Evolutionary conservation across 257 asterid species (phyloP), one percentile per base, ranked within the genome.

Genomic region (Linderniella brevidens): DNA sequence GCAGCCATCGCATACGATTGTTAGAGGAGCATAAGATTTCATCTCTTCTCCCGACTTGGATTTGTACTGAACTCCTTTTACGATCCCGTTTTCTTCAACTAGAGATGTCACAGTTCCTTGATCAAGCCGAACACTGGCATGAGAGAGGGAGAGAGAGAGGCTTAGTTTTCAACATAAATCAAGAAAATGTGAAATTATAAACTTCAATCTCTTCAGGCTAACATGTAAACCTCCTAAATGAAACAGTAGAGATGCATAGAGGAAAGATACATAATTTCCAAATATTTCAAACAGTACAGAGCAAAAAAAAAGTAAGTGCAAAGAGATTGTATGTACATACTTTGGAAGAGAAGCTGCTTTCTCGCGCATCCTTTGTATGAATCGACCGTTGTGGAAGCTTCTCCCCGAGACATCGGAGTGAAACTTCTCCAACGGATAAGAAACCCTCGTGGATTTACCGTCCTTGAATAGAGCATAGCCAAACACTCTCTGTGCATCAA

Each of bases 401-500:
- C 95, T 76, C 10, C 97, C 95, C 0, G 97, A 64, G 8, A 87
- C 87, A 62, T 80, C 95, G 2, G 92, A 56, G 41, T 83, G 82
- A 59, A 77, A 87, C 20, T 70, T 77, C 60, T 83, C 97, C 66
- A 83, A 58, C 36, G 97, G 95, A 64, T 87, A 87, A 47, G 97
- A 63, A 44, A 87, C 77, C 7, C 71, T 62, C 11, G 93, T 83
- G 61, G 75, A 71, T 57, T 76, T 83, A 25, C 97, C 97, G 46
- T 80, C 97, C 71, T 87, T 87, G 78, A 83, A 80, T 8, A 87
- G 70, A 40, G 93, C 97, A 68, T 82, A 86, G 17, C 97, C 97
- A 63, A 73, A 79, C 35, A 82, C 92, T 56, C 82, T 71, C 64
- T 86, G 97, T 55, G 94, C 92, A 64, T 87, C 97, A 57, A 87